phyloP scores from a whole-genome alignment of 768 basidiomycete species.

The Mycena capillaripes region DNA sequence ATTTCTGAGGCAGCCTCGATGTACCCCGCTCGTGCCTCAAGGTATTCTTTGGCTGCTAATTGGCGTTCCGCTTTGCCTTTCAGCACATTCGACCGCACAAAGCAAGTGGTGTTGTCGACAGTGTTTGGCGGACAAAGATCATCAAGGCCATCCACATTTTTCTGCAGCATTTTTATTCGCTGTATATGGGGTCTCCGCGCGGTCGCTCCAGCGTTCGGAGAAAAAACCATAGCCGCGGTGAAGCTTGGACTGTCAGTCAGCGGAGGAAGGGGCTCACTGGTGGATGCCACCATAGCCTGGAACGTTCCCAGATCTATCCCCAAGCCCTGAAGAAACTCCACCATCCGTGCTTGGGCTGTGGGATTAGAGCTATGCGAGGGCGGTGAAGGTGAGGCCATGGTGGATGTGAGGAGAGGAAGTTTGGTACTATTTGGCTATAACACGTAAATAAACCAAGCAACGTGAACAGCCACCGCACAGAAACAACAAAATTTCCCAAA shows the following conservation, averaged over 20 bases:
- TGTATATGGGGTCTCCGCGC: background rate
- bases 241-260: background rate
- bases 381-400: too few relatives aligned
- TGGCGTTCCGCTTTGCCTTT: constrained; percentile 10
- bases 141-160: constrained; percentile 1
- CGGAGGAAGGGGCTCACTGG: background rate
- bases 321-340: too few relatives aligned
- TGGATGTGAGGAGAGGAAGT: too few relatives aligned
- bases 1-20: constrained; percentile 4
- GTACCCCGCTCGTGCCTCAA: background rate
- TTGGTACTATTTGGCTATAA: too few relatives aligned
- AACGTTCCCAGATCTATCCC: background rate
- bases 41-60: background rate
- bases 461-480: too few relatives aligned
- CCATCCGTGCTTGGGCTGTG: too few relatives aligned
- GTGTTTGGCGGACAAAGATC: constrained; percentile 7
- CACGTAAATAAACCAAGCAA: too few relatives aligned
- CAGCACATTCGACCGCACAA: constrained; percentile 16
- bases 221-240: background rate
- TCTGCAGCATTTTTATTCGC: constrained; percentile 3
- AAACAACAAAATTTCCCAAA: too few relatives aligned
- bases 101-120: background rate
- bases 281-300: background rate
- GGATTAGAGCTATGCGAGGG: too few relatives aligned
- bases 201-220: background rate